These are phyloP conservation scores for Aspergillus ostianus DNA, from an alignment of 495 filamentous ascomycete genomes.

Conservation along the genomic window DNA sequence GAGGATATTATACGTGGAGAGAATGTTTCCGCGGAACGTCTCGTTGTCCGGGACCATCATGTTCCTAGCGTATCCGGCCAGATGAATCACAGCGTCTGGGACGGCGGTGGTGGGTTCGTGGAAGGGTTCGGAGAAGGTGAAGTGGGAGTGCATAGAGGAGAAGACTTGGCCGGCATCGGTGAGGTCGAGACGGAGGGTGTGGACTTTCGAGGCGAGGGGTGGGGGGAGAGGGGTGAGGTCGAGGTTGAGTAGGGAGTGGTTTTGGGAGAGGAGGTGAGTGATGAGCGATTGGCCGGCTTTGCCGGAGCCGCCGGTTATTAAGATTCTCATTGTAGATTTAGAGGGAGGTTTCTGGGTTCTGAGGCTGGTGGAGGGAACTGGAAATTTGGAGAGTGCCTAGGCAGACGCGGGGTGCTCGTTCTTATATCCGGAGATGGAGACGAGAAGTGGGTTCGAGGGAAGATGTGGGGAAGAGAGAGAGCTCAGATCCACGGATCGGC, in stretches of 20 bases:
- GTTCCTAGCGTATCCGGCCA: constrained; percentile 59
- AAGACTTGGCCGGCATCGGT: constrained; percentile 60
- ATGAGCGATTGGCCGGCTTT: constrained; percentile 61
- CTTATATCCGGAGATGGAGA: no score
- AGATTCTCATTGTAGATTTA: constrained; percentile 32
- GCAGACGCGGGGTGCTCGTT: no score
- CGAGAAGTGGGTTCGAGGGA: no score
- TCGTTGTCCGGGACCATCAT: constrained; percentile 62
- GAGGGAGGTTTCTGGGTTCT: no score
- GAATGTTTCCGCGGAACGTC: constrained; percentile 53
- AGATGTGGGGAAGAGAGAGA: no score
- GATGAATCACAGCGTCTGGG: constrained; percentile 61
- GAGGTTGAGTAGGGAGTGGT: constrained; percentile 57
- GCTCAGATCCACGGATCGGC: no score
- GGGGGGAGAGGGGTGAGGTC: constrained; percentile 48
- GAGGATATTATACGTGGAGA: constrained; percentile 57
- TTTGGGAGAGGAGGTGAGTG: constrained; percentile 48
- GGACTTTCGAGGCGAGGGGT: constrained; percentile 42
- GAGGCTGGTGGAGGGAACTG: no score
- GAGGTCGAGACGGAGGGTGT: constrained; percentile 57
- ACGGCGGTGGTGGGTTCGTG: constrained; percentile 31
- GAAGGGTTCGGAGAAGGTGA: constrained; percentile 51
- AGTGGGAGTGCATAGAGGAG: constrained; percentile 56
- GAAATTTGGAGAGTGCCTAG: no score
- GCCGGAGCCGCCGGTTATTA: constrained; percentile 58